These are phyloP conservation scores for Skeletonema marinoi DNA, from an alignment of 108 stramenopile species.

Conservation along the genomic window DNA sequence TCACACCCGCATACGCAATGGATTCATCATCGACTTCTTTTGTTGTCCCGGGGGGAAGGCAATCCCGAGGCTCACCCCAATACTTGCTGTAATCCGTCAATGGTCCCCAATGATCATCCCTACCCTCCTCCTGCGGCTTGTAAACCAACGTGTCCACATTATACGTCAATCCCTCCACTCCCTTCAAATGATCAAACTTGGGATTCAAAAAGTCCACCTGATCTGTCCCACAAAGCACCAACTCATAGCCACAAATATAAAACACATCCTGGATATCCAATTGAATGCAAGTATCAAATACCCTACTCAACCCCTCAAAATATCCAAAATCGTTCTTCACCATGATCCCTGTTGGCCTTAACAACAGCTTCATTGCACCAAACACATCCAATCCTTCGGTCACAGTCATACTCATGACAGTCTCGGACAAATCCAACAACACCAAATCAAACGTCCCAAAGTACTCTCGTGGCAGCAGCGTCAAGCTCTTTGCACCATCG, in stretches of 20 bases:
- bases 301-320: constrained; percentile 60
- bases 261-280: constrained; percentile 53
- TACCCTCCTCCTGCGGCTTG: constrained; percentile 52
- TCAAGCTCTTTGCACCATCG: constrained; percentile 81
- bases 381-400: constrained; percentile 76
- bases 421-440: constrained; percentile 82
- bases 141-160: constrained; percentile 30
- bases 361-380: constrained; percentile 65
- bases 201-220: constrained; percentile 70
- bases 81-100: constrained; percentile 70
- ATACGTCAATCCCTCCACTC: constrained; percentile 3
- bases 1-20: constrained; percentile 43
- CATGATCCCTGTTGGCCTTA: constrained; percentile 79
- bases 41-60: constrained; percentile 34
- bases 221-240: constrained; percentile 71
- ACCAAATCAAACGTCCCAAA: constrained; percentile 88
- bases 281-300: constrained; percentile 64
- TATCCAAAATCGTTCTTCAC: constrained; percentile 82
- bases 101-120: constrained; percentile 54
- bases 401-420: constrained; percentile 73
- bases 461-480: constrained; percentile 79
- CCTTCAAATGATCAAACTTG: constrained; percentile 31
- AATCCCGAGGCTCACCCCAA: constrained; percentile 36
- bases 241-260: constrained; percentile 72
- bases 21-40: constrained; percentile 20